phyloP scores from a whole-genome alignment of 1,284 basidiomycete genomes.

The Trichosporon sp. region DNA sequence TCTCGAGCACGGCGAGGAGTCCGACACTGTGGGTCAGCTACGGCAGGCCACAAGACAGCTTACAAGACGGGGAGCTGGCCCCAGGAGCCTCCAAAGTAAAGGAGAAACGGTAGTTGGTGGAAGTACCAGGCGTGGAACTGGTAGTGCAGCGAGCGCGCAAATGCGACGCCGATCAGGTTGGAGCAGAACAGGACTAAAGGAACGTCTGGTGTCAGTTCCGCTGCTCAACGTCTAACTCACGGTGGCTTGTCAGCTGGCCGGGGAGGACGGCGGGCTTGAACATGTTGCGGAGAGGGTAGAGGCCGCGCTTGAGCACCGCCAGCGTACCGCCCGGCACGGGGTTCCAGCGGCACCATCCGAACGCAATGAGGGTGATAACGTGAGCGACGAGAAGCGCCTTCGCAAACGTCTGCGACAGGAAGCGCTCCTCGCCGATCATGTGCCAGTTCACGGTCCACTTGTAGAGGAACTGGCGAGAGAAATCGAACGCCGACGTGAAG shows the following conservation, averaged over 20 bases:
- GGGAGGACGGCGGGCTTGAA: slow-evolving; percentile 29
- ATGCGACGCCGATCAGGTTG: slow-evolving; percentile 88
- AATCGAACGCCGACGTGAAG: slow-evolving; percentile 76
- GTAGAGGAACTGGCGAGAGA: slow-evolving; percentile 86
- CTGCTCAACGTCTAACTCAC: slow-evolving; percentile 30
- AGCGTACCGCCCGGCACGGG: slow-evolving; percentile 65
- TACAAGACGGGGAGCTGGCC: slow-evolving; percentile 35
- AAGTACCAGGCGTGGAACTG: slow-evolving; percentile 99
- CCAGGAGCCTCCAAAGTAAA: slow-evolving; percentile 49
- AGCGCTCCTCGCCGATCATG: slow-evolving; percentile 73
- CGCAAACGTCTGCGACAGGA: slow-evolving; percentile 70
- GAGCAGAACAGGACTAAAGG: slow-evolving; percentile 82
- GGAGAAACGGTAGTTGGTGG: slow-evolving; percentile 83
- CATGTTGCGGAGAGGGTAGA: slow-evolving; percentile 49
- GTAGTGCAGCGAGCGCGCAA: slow-evolving; percentile 94
- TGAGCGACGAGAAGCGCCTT: slow-evolving; percentile 70
- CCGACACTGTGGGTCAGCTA: slow-evolving; percentile 61
- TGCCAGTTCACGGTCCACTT: slow-evolving; percentile 99
- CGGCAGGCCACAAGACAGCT: slow-evolving; percentile 27
- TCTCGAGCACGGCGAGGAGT: slow-evolving; percentile 71
- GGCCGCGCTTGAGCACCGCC: slow-evolving; percentile 63
- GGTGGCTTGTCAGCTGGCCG: slow-evolving; percentile 32
- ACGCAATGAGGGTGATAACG: slow-evolving; percentile 63
- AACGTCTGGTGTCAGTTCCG: slow-evolving; percentile 64
- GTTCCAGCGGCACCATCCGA: slow-evolving; percentile 76